Evolutionary conservation across 768 basidiomycete genomes (phyloP).

Genomic region (Termitomyces sp.): DNA sequence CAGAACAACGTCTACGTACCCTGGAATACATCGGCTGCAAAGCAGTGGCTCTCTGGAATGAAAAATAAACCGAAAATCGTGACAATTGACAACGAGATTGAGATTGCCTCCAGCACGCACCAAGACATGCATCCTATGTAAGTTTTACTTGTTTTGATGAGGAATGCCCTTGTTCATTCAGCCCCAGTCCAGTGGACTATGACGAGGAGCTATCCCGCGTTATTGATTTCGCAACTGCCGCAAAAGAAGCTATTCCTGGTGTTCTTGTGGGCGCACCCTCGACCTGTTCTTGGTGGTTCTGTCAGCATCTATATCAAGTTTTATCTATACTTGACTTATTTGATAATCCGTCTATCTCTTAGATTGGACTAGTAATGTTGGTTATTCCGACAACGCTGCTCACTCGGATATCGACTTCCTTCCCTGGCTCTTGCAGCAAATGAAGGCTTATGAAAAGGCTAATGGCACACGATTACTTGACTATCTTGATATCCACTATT

Average conservation of each 20-base stretch:
- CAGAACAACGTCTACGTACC: constrained; percentile 36
- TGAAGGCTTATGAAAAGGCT: constrained; percentile 32
- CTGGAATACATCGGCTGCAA: constrained; percentile 43
- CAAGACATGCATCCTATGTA: constrained; percentile 53
- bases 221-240: constrained; percentile 32
- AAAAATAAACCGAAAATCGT: constrained; percentile 44
- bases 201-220: constrained; percentile 49
- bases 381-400: constrained; percentile 43
- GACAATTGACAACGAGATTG: constrained; percentile 53
- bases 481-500: constrained; percentile 54
- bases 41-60: constrained; percentile 39
- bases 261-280: constrained; percentile 45
- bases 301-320: constrained; percentile 19
- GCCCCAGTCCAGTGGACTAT: constrained; percentile 38
- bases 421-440: constrained; percentile 50
- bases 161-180: neutral
- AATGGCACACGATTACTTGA: constrained; percentile 43
- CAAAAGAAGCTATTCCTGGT: constrained; percentile 39
- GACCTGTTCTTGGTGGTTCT: constrained; percentile 42
- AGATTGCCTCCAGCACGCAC: constrained; percentile 48
- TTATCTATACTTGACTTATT: neutral
- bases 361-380: constrained; percentile 51
- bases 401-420: constrained; percentile 50
- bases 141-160: constrained; percentile 6
- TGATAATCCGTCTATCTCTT: neutral